phyloP scores from a whole-genome alignment of 2,329 filamentous ascomycete species.

The Colletotrichum scovillei region DNA sequence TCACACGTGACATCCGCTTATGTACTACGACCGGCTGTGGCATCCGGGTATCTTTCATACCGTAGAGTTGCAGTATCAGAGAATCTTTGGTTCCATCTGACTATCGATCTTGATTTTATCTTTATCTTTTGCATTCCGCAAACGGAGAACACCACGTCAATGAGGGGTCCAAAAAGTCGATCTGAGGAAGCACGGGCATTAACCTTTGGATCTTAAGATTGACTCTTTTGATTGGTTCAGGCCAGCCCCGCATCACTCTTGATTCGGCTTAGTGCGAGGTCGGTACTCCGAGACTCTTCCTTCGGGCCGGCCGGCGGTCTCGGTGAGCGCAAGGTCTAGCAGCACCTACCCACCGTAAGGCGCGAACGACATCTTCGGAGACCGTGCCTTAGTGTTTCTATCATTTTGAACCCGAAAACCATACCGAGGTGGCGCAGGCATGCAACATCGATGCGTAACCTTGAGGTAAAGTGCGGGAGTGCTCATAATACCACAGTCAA shows the following conservation, averaged over 20 bases:
- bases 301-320: not conserved
- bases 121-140: too few species aligned
- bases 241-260: not conserved
- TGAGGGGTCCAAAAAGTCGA: not conserved
- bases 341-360: not conserved
- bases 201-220: not conserved
- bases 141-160: not conserved
- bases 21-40: not conserved
- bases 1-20: conserved; percentile 6
- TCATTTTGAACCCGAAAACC: not conserved
- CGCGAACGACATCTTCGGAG: not conserved
- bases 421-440: not conserved
- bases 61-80: too few species aligned
- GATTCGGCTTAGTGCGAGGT: conserved; percentile 21
- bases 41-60: not conserved
- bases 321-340: not conserved
- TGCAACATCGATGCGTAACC: not conserved
- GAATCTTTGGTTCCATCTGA: not conserved
- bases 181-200: not conserved
- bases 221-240: not conserved
- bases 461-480: not conserved
- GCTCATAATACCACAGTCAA: not conserved
- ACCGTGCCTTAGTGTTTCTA: not conserved
- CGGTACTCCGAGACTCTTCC: not conserved
- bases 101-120: not conserved